Percentiles rank a stretch among this genome's conserved stretches.
phyloP scores from a whole-genome alignment of 495 filamentous ascomycete species.

The Cercophora newfieldiana region DNA sequence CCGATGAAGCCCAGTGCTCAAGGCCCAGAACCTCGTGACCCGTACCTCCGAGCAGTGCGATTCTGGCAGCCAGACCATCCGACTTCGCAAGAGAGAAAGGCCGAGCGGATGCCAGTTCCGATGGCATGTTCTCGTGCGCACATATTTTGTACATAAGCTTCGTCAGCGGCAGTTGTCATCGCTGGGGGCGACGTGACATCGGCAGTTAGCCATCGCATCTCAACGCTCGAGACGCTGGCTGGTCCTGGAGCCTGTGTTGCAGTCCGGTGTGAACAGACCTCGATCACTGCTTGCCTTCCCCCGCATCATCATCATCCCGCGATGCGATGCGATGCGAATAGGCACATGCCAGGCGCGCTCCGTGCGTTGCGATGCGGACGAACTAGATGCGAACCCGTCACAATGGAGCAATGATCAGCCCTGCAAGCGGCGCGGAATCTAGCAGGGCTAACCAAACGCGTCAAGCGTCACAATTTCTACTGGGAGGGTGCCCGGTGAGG shows the following conservation, averaged over 20 bases:
- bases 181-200: background rate
- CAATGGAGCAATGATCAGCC: constrained; percentile 3
- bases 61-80: background rate
- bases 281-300: background rate
- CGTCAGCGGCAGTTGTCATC: background rate
- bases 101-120: background rate
- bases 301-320: background rate
- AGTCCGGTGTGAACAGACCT: background rate
- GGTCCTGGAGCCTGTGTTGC: background rate
- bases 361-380: background rate
- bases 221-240: background rate
- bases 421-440: background rate
- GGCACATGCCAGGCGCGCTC: background rate
- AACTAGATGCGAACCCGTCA: background rate
- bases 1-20: background rate
- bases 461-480: too few species aligned
- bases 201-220: background rate
- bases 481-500: background rate
- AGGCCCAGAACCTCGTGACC: background rate
- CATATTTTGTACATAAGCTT: background rate
- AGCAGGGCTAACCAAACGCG: background rate
- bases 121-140: background rate
- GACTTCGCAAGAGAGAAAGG: background rate
- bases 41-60: background rate
- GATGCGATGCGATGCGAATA: too few species aligned